Base-by-base conservation (phyloP, 805 yeast genomes). In the Myxozyma lipomycoides region DNA sequence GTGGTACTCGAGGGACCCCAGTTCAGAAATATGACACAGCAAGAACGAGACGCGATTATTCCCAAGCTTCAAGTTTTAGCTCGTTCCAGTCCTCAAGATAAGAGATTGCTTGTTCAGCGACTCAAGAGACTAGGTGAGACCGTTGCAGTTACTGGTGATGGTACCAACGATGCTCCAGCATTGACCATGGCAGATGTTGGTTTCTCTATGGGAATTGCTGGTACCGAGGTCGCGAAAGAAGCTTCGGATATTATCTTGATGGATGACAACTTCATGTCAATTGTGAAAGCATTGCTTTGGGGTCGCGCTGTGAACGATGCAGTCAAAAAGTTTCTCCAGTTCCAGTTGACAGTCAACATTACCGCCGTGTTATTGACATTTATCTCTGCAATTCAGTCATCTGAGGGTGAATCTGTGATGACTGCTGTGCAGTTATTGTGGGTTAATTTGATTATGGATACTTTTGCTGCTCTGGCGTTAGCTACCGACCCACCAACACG, bases 81-180 rank as follows among this genome's bases (percentile, higher is more conserved):
- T 1, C 78, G 99, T 64, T 88, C 96, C 1, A 83, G 95, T 10
- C 99, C 99, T 2, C 96, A 91, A 59, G 99, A 93, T 70, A 93
- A 93, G 70, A 75, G 95, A 51, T 72, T 86, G 25, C 75, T 93
- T 40, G 98, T 95, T 32, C 86, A 84, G 56, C 82, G 89, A 10
- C 73, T 93, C 61, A 82, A 84, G 62, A 73, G 76, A 34, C 75
- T 81, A 64, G 95, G 95, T 22, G 97, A 93, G 64, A 95, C 91
- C 32, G 98, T 93, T 44, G 98, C 98, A 1, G 98, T 91, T 32
- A 93, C 99, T 35, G 99, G 98, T 65, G 99, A 93, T 68, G 99
- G 99, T 70, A 91, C 98, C 6, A 93, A 93, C 67, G 99, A 93
- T 75, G 98, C 98, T 0, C 97, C 97, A 15, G 98, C 98, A 2